Evolutionary conservation across 805 yeast genomes (phyloP).

Genomic region (Lipomyces sp.): DNA sequence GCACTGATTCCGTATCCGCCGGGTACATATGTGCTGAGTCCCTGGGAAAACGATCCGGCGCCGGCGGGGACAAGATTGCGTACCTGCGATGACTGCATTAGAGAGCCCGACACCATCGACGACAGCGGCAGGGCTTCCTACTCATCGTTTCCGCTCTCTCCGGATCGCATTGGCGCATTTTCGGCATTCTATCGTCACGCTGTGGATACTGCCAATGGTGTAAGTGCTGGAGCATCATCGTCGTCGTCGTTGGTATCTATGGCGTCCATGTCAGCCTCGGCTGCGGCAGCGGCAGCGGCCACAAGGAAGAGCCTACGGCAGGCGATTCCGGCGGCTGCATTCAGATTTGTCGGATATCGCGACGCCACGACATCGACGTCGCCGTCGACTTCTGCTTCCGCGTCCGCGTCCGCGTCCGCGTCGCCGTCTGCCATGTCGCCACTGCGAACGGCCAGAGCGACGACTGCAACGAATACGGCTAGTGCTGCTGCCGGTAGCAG

Average conservation of each 20-base stretch:
- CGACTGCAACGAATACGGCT: background rate
- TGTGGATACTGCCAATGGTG: too few species aligned
- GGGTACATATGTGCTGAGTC: slow-evolving; percentile 54
- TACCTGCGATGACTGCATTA: slow-evolving; percentile 72
- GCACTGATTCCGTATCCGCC: slow-evolving; percentile 54
- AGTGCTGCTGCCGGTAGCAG: background rate
- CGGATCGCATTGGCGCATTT: background rate
- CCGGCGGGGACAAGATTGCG: slow-evolving; percentile 57
- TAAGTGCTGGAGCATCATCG: background rate
- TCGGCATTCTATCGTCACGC: background rate
- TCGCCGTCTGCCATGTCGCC: too few species aligned
- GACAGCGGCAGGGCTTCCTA: too few species aligned
- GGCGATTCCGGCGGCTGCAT: slow-evolving; percentile 14
- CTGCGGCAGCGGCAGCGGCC: slow-evolving; percentile 5
- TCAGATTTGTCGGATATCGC: slow-evolving; percentile 14
- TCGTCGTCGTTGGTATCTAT: background rate
- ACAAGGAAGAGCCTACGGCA: slow-evolving; percentile 9
- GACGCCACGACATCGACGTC: too few species aligned
- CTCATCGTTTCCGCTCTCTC: slow-evolving; percentile 9
- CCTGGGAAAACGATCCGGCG: slow-evolving; percentile 48
- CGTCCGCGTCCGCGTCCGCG: too few species aligned
- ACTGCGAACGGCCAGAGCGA: too few species aligned
- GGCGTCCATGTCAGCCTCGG: background rate
- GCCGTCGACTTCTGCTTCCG: too few species aligned
- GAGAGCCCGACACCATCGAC: slow-evolving; percentile 55